phyloP scores from a whole-genome alignment of 75 land plant genomes.

The Sequoia sempervirens region DNA sequence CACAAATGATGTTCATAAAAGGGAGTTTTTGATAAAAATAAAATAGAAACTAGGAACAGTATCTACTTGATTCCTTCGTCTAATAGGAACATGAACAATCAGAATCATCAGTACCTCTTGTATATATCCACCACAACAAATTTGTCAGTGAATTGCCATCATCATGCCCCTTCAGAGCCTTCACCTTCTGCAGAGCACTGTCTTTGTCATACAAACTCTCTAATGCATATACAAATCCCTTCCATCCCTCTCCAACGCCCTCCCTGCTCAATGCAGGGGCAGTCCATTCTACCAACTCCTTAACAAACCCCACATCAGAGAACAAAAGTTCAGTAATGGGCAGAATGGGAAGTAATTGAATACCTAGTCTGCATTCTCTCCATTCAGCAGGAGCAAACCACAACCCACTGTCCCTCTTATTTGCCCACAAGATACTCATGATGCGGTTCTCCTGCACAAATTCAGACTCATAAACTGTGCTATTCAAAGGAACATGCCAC shows the following conservation, averaged over 20 bases:
- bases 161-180: too few species aligned
- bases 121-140: background rate
- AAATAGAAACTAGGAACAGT: background rate
- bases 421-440: conserved; percentile 87
- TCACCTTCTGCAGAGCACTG: too few species aligned
- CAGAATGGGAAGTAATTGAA: conserved; percentile 76
- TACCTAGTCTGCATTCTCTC: conserved; percentile 78
- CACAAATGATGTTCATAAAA: background rate
- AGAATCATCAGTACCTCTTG: conserved; percentile 6
- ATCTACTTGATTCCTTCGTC: background rate
- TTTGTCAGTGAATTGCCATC: too few species aligned
- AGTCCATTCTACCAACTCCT: conserved; percentile 78
- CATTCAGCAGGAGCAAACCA: conserved; percentile 91
- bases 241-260: conserved; percentile 89
- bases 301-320: conserved; percentile 43
- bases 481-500: conserved; percentile 70
- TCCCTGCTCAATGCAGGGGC: conserved; percentile 45
- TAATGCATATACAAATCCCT: conserved; percentile 18
- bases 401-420: conserved; percentile 81
- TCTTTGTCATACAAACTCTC: too few species aligned
- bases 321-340: conserved; percentile 80
- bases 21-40: background rate
- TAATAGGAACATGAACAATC: background rate
- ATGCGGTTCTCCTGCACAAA: conserved; percentile 68
- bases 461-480: conserved; percentile 51